Evolutionary conservation across 805 yeast genomes (phyloP).

Genomic region (Yarrowia sp.): DNA sequence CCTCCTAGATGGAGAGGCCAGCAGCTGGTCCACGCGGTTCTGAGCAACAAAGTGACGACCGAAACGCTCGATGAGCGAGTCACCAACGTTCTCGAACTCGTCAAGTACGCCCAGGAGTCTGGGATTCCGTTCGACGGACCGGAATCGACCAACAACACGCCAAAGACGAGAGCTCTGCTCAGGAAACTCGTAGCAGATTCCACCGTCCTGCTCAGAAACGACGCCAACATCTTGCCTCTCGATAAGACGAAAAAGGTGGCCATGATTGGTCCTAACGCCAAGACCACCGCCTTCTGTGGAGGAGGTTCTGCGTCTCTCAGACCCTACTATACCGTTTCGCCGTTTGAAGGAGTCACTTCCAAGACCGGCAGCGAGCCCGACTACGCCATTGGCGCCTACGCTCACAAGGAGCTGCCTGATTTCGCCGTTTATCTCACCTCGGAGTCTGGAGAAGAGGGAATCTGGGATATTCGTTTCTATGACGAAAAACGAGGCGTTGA

Average conservation of each 20-base stretch:
- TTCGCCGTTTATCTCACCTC: constrained; percentile 45
- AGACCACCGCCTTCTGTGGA: constrained; percentile 59
- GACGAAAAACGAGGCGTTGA: constrained; percentile 18
- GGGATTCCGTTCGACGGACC: constrained; percentile 55
- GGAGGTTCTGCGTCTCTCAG: constrained; percentile 67
- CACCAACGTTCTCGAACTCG: constrained; percentile 56
- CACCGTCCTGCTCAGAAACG: constrained; percentile 65
- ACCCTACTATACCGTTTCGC: constrained; percentile 55
- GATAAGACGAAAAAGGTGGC: constrained; percentile 54
- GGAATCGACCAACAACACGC: constrained; percentile 55
- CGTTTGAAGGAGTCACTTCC: constrained; percentile 12
- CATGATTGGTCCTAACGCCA: constrained; percentile 68
- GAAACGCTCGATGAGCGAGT: constrained; percentile 59
- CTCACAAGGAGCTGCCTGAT: constrained; percentile 51
- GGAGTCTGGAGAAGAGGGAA: constrained; percentile 41
- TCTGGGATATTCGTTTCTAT: constrained; percentile 33
- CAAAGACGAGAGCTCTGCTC: constrained; percentile 55
- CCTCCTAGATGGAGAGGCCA: constrained; percentile 57
- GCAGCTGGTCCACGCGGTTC: constrained; percentile 55
- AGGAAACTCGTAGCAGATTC: constrained; percentile 60
- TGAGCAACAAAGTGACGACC: constrained; percentile 53
- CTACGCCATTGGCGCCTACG: constrained; percentile 8
- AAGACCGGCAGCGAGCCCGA: constrained; percentile 10
- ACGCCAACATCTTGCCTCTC: constrained; percentile 57
- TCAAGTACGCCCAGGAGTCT: constrained; percentile 54